Percentiles rank a stretch among this genome's conserved stretches.
Evolutionary conservation across 805 yeast species (phyloP).

Genomic region (Cyberlindnera saturnus): DNA sequence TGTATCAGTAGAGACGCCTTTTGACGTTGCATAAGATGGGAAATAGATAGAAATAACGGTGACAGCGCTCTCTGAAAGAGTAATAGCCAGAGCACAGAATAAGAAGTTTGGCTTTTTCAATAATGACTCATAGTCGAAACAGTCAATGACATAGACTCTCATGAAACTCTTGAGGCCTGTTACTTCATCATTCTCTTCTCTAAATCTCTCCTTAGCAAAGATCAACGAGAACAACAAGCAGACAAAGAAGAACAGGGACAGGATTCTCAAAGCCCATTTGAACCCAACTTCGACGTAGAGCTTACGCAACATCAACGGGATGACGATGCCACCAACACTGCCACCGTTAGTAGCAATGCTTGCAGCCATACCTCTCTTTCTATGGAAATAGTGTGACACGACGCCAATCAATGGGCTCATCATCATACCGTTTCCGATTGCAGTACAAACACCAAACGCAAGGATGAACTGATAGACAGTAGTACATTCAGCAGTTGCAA

Average conservation of each 20-base stretch:
- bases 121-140: conserved; percentile 35
- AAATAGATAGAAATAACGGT: conserved; percentile 42
- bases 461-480: conserved; percentile 55
- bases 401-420: conserved; percentile 58
- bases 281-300: conserved; percentile 48
- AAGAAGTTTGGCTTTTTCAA: conserved; percentile 35
- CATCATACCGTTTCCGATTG: conserved; percentile 54
- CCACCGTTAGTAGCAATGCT: conserved; percentile 50
- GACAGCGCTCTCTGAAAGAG: conserved; percentile 29
- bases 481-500: conserved; percentile 51
- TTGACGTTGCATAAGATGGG: conserved; percentile 46
- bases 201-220: conserved; percentile 36
- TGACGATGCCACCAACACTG: conserved; percentile 48
- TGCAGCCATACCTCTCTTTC: conserved; percentile 51
- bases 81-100: conserved; percentile 34
- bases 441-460: conserved; percentile 49
- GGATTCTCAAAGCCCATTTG: conserved; percentile 52
- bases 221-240: conserved; percentile 31
- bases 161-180: conserved; percentile 5
- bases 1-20: conserved; percentile 37
- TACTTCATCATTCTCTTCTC: conserved; percentile 12
- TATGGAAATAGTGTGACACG: conserved; percentile 60
- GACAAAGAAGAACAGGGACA: conserved; percentile 41
- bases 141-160: conserved; percentile 21
- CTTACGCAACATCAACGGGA: conserved; percentile 48